These are phyloP conservation scores for Apiospora arundinis DNA, from an alignment of 2,329 filamentous ascomycete genomes.

Conservation along the genomic window DNA sequence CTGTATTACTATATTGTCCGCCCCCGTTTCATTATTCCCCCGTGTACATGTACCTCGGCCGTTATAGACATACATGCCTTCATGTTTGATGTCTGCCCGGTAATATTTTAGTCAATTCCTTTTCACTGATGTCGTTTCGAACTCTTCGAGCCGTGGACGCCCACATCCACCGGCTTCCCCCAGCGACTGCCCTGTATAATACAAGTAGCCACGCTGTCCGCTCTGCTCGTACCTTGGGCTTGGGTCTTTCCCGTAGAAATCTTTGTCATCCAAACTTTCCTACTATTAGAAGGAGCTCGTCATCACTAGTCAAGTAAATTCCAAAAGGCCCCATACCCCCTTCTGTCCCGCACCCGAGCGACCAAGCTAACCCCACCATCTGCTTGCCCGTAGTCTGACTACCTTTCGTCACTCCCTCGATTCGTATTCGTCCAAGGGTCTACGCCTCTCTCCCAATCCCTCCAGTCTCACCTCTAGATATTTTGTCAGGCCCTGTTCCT, in stretches of 20 bases:
- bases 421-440: not conserved
- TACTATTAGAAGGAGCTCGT: slow-evolving; percentile 10
- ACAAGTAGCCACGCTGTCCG: not conserved
- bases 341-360: slow-evolving; percentile 17
- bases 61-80: not conserved
- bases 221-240: not conserved
- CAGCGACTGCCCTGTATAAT: slow-evolving; percentile 14
- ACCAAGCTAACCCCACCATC: slow-evolving; percentile 18
- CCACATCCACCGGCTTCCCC: slow-evolving; percentile 19
- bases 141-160: slow-evolving; percentile 24
- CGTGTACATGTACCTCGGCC: slow-evolving; percentile 3
- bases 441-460: not conserved
- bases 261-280: slow-evolving; percentile 16
- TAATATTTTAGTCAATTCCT: not conserved
- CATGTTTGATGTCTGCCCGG: not conserved
- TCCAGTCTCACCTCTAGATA: slow-evolving; percentile 21
- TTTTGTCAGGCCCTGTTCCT: slow-evolving; percentile 67
- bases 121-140: slow-evolving; percentile 25
- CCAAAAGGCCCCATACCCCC: slow-evolving; percentile 9
- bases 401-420: slow-evolving; percentile 6
- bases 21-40: not conserved
- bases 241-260: slow-evolving; percentile 9
- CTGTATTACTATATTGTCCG: not conserved
- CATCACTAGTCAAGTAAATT: slow-evolving; percentile 19
- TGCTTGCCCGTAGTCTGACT: not conserved